A percentile compares a stretch with the other conserved stretches of the same genome.
These are phyloP conservation scores for Trichoderma atroviride DNA, from an alignment of 2,329 filamentous ascomycete species.

Conservation along the genomic window DNA sequence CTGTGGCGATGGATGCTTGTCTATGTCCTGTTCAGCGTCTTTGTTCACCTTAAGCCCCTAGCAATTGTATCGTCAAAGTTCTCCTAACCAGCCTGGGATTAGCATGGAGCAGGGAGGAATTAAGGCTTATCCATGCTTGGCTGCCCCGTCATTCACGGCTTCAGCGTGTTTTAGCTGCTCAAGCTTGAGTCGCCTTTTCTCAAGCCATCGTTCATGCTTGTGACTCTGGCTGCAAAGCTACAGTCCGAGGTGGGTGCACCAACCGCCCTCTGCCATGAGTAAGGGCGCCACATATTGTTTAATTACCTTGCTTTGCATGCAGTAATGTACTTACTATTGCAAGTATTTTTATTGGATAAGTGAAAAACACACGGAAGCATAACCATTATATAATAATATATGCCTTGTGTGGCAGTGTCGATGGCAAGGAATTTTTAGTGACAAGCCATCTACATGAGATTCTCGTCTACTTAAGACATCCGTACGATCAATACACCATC, in stretches of 20 bases:
- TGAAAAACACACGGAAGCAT: too few relatives aligned
- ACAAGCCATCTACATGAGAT: too few relatives aligned
- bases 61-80: constrained; percentile 1
- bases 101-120: neutral
- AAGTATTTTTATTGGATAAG: too few relatives aligned
- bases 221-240: neutral
- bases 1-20: neutral
- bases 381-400: too few relatives aligned
- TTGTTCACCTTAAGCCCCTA: neutral
- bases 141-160: neutral
- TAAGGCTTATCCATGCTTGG: neutral
- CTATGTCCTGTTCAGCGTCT: neutral
- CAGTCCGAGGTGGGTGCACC: neutral
- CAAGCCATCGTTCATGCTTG: too few relatives aligned
- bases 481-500: too few relatives aligned
- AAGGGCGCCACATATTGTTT: neutral
- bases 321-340: neutral
- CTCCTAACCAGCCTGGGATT: neutral
- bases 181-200: neutral
- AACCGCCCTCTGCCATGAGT: neutral
- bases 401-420: too few relatives aligned
- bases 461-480: too few relatives aligned
- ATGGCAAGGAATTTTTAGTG: too few relatives aligned
- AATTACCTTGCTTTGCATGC: neutral
- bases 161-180: neutral